Conservation (phyloP, 148 eudicot genomes). For the Agrostemma githago region DNA sequence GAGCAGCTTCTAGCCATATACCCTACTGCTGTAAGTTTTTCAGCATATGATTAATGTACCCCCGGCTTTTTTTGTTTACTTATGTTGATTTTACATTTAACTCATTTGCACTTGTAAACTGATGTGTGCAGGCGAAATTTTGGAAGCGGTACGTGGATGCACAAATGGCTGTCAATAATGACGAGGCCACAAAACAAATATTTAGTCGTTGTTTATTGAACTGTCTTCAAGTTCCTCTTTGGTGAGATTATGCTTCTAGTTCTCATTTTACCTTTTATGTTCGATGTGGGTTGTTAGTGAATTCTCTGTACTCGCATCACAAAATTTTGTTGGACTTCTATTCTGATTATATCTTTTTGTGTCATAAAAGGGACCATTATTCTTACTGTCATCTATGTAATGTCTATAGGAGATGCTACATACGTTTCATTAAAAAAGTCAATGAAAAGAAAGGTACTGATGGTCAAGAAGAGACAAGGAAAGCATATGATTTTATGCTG, state of each 20-base stretch:
- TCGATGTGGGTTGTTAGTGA: not conserved
- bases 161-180: slow-evolving; percentile 81
- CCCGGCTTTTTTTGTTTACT: not conserved
- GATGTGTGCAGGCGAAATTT: slow-evolving; percentile 60
- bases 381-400: slow-evolving; percentile 10
- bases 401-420: slow-evolving; percentile 84
- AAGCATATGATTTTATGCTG: slow-evolving; percentile 97
- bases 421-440: slow-evolving; percentile 78
- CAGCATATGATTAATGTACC: too few relatives aligned
- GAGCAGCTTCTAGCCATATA: slow-evolving; percentile 80
- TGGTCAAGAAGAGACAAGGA: slow-evolving; percentile 94
- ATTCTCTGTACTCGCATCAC: not conserved
- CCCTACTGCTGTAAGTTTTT: slow-evolving; percentile 80
- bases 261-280: slow-evolving; percentile 7
- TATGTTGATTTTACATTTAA: not conserved
- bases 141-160: slow-evolving; percentile 99
- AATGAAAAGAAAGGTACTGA: slow-evolving; percentile 91
- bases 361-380: not conserved
- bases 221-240: slow-evolving; percentile 87
- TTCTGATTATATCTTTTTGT: not conserved
- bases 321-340: not conserved
- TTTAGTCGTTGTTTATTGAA: slow-evolving; percentile 88
- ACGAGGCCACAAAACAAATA: slow-evolving; percentile 85
- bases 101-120: not conserved
- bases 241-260: slow-evolving; percentile 40